Base-by-base conservation (phyloP, 345 rosid species). In the Citrus hindsii region DNA sequence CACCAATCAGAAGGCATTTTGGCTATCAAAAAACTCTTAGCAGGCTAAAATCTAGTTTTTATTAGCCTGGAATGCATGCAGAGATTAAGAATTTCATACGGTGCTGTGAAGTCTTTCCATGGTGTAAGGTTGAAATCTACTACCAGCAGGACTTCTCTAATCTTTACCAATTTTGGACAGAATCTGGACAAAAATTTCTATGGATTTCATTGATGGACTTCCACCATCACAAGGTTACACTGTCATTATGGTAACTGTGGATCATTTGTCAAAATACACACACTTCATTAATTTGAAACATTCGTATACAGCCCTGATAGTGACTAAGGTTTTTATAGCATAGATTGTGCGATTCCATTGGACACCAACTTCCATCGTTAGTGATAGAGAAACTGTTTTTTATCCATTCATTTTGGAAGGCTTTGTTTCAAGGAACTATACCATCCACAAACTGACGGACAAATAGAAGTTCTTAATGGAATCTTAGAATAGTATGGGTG, bases 251-350 rank as follows among this genome's bases (percentile, higher is more conserved):
- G 32, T 60, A 4, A 5, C 4, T 0, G 6, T 60, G 12, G 65
- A 60, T 60, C 5, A 18, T 4, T 53, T 53, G 22, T 14, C 21
- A 1, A 53, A 53, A 18, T 53, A 53, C 1, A 7, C 22, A 2
- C 2, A 18, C 7, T 53, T 53, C 7, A 0, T 18, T 4, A 2
- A 1, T 19, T 6, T 53, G 21, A 53, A 53, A 18, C 22, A 53
- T 19, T 18, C 0, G 0, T 53, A 4, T 19, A 18, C 58, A 18
- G 0, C 7, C 5, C 1, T 19, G 22, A 5, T 21, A 14, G 22
- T 53, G 22, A 21, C 58, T 2, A 53, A 53, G 7, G 6, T 19
- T 14, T 51, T 51, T 18, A 5, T 16, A 0, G 56, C 22, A 0
- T 5, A 51, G 0, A 16, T 51, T 18, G 56, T 51, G 7, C 2